Percentiles rank a stretch among this genome's conserved stretches.
Conservation (phyloP, 1,284 basidiomycete species). For the Cerioporus squamosus region DNA sequence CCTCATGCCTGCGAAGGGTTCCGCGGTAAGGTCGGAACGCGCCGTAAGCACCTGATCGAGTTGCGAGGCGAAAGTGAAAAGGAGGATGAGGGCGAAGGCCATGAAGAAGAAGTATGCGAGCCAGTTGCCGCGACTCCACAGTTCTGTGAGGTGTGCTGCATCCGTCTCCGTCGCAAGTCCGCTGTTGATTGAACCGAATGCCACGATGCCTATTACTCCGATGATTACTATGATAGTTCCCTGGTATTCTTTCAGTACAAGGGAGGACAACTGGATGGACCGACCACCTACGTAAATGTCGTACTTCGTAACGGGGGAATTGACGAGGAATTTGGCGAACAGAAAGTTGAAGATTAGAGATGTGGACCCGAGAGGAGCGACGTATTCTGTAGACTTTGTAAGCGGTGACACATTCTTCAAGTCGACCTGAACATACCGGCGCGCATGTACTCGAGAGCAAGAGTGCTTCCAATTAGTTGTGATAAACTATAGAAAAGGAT, state of each 20-base stretch:
- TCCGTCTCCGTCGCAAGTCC: slow-evolving; percentile 72
- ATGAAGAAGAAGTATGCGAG: slow-evolving; percentile 86
- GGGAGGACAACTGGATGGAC: slow-evolving; percentile 35
- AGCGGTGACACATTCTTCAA: neutral
- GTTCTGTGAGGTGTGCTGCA: slow-evolving; percentile 71
- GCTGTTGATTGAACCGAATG: slow-evolving; percentile 83
- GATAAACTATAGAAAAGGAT: slow-evolving; percentile 59
- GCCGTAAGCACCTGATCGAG: slow-evolving; percentile 72
- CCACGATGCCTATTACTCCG: slow-evolving; percentile 86
- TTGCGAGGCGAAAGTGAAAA: slow-evolving; percentile 66
- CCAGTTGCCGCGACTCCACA: slow-evolving; percentile 89
- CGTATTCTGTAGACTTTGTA: slow-evolving; percentile 61
- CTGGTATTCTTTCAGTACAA: slow-evolving; percentile 39
- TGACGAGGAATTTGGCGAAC: slow-evolving; percentile 83
- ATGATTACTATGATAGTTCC: slow-evolving; percentile 82
- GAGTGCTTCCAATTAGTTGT: slow-evolving; percentile 84
- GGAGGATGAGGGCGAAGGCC: slow-evolving; percentile 65
- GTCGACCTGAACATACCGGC: slow-evolving; percentile 52
- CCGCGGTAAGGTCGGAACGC: slow-evolving; percentile 64
- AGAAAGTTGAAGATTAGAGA: slow-evolving; percentile 90
- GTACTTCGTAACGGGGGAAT: slow-evolving; percentile 77
- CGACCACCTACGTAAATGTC: slow-evolving; percentile 71
- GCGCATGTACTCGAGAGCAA: slow-evolving; percentile 86
- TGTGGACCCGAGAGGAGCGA: slow-evolving; percentile 82
- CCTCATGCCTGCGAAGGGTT: slow-evolving; percentile 53